Percentiles rank a stretch among this genome's conserved stretches.
phyloP scores from a whole-genome alignment of 106 monocot species.

The Hemerocallis citrina region DNA sequence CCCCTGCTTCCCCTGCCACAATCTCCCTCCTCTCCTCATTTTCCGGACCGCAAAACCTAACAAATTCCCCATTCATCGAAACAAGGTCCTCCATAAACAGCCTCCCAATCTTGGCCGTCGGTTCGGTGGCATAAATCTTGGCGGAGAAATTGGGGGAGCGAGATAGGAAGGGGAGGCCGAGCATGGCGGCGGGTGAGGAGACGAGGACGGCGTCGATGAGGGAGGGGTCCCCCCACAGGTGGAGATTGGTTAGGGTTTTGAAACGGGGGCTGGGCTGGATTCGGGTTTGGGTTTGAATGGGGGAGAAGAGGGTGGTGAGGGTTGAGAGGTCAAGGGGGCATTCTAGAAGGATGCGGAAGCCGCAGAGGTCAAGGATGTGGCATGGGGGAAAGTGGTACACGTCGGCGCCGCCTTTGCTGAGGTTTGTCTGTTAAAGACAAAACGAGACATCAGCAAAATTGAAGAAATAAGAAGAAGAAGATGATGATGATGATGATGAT shows the following conservation, averaged over 20 bases:
- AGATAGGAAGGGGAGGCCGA: conserved; percentile 84
- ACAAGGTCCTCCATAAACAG: conserved; percentile 89
- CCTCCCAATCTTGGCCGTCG: conserved; percentile 48
- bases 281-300: conserved; percentile 12
- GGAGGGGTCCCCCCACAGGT: conserved; percentile 49
- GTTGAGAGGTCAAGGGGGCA: conserved; percentile 90
- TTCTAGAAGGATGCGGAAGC: conserved; percentile 77
- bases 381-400: conserved; percentile 61
- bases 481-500: too few relatives aligned
- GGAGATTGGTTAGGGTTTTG: conserved; percentile 41
- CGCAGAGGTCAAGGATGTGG: conserved; percentile 59
- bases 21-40: conserved; percentile 25
- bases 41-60: conserved; percentile 52
- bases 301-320: conserved; percentile 59
- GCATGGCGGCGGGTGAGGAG: conserved; percentile 69
- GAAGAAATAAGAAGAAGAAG: too few relatives aligned
- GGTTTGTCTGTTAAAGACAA: conserved; percentile 37
- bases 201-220: conserved; percentile 74
- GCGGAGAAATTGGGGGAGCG: conserved; percentile 42
- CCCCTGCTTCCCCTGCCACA: conserved; percentile 45
- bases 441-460: too few relatives aligned
- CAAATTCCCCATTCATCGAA: conserved; percentile 57
- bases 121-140: conserved; percentile 81
- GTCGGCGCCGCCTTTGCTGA: conserved; percentile 60
- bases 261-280: conserved; percentile 50